Conservation (phyloP, 2,329 filamentous ascomycete genomes). For the Colletotrichum echinochloae region DNA sequence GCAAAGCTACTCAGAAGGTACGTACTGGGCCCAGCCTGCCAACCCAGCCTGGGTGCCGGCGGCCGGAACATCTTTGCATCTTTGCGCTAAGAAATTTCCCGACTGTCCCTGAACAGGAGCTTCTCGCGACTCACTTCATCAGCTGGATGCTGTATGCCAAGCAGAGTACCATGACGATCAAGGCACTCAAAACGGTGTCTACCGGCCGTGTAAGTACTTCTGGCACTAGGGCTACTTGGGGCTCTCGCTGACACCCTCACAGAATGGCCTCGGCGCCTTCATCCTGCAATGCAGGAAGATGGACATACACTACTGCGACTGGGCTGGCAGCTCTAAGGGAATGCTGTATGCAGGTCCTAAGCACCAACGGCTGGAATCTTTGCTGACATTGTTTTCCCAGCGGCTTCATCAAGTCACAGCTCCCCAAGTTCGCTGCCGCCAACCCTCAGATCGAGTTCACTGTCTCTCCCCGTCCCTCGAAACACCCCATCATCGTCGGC, state of each 20-base stretch:
- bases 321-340: slow-evolving; percentile 90
- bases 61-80: slow-evolving; percentile 28
- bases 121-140: slow-evolving; percentile 22
- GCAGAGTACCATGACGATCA: slow-evolving; percentile 62
- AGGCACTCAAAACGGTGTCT: slow-evolving; percentile 64
- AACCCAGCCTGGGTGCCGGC: neutral
- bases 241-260: slow-evolving; percentile 8
- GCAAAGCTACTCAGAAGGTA: slow-evolving; percentile 6
- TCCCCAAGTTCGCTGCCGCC: slow-evolving; percentile 80
- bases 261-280: slow-evolving; percentile 98
- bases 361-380: neutral
- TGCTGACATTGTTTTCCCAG: slow-evolving; percentile 60
- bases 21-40: slow-evolving; percentile 21
- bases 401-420: slow-evolving; percentile 81
- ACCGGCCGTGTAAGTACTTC: slow-evolving; percentile 61
- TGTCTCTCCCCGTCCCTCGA: slow-evolving; percentile 88
- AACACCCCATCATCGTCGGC: slow-evolving; percentile 89
- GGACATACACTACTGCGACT: slow-evolving; percentile 98
- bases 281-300: slow-evolving; percentile 96
- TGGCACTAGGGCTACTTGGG: neutral
- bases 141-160: slow-evolving; percentile 29
- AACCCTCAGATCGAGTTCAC: slow-evolving; percentile 93
- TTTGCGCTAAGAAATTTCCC: slow-evolving; percentile 40
- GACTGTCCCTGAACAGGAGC: slow-evolving; percentile 15
- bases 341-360: slow-evolving; percentile 77